phyloP scores from a whole-genome alignment of 208 protist species.

The Plasmodiophora brassicae region DNA sequence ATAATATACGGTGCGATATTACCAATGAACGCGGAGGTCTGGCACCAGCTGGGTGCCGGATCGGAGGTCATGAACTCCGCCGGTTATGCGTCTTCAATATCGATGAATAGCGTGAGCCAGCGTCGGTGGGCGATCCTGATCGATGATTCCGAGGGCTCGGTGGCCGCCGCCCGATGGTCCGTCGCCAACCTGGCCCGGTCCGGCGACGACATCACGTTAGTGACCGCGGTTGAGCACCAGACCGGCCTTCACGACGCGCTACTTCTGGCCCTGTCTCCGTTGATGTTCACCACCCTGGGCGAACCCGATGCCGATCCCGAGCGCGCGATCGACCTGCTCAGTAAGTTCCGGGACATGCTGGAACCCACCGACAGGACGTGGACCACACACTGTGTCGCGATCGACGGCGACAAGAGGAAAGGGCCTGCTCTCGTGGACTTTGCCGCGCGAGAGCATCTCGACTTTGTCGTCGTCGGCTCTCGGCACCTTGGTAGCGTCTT shows the following conservation, averaged over 20 bases:
- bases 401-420: neutral
- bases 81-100: too few relatives aligned
- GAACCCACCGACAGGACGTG: neutral
- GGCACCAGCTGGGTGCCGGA: too few relatives aligned
- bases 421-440: neutral
- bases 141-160: neutral
- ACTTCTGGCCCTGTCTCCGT: neutral
- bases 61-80: too few relatives aligned
- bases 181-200: neutral
- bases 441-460: neutral
- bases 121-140: neutral
- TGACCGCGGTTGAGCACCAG: neutral
- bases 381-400: neutral
- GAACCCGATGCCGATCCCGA: too few relatives aligned
- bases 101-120: too few relatives aligned
- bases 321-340: neutral
- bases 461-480: neutral
- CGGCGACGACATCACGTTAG: neutral
- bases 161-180: neutral
- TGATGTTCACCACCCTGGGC: neutral
- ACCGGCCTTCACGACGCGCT: neutral
- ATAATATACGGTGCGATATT: too few relatives aligned
- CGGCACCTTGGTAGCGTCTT: neutral
- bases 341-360: neutral
- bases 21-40: too few relatives aligned